Conservation (phyloP, 257 asterid genomes). For the Primulina eburnea region DNA sequence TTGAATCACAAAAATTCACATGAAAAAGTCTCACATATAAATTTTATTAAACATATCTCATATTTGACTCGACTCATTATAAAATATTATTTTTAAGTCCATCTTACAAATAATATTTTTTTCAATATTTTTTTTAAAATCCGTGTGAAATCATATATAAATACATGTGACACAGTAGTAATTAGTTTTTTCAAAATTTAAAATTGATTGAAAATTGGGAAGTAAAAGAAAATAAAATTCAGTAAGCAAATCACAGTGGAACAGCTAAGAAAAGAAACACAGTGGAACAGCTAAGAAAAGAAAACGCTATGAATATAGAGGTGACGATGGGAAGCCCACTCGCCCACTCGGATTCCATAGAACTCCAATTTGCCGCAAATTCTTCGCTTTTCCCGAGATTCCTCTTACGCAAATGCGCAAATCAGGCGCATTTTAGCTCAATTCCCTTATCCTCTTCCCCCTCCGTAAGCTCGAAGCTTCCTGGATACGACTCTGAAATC, state of each 20-base stretch:
- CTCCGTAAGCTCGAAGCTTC: background rate
- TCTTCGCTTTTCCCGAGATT: slow-evolving; percentile 46
- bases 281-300: too few relatives aligned
- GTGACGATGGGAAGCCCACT: slow-evolving; percentile 23
- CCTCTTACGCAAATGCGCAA: slow-evolving; percentile 14
- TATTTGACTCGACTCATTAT: too few relatives aligned
- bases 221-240: background rate
- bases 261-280: background rate
- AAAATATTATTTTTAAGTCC: too few relatives aligned
- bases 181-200: too few relatives aligned
- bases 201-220: too few relatives aligned
- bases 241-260: background rate
- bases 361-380: slow-evolving; percentile 29
- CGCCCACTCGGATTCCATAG: slow-evolving; percentile 27
- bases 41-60: too few relatives aligned
- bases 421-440: slow-evolving; percentile 13
- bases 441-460: slow-evolving; percentile 5
- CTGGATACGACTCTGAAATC: slow-evolving; percentile 6
- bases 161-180: too few relatives aligned
- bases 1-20: too few relatives aligned
- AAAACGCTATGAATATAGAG: slow-evolving; percentile 23
- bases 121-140: too few relatives aligned
- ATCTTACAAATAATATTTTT: too few relatives aligned
- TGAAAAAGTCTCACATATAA: too few relatives aligned
- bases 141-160: too few relatives aligned